Percentiles rank a stretch among this genome's conserved stretches.
phyloP scores from a whole-genome alignment of 805 yeast species.

The Suhomyces xylopsoci region DNA sequence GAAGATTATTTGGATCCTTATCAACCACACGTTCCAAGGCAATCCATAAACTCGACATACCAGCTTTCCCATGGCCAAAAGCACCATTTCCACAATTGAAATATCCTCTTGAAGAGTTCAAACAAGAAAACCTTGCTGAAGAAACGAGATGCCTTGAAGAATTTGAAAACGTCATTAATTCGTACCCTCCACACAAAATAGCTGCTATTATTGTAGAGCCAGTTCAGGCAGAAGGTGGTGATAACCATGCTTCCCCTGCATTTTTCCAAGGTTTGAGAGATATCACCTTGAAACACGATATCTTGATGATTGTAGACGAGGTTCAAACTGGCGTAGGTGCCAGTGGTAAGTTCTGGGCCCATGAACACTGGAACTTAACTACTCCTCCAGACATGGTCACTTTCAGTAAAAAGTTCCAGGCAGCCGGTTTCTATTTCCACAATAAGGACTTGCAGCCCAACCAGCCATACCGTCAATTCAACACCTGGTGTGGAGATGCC shows the following conservation, averaged over 20 bases:
- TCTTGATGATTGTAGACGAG: conserved; percentile 65
- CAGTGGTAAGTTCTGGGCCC: conserved; percentile 71
- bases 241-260: conserved; percentile 61
- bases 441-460: conserved; percentile 58
- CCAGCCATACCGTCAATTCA: conserved; percentile 65
- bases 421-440: conserved; percentile 67
- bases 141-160: conserved; percentile 46
- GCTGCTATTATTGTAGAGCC: conserved; percentile 59
- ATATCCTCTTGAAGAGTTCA: conserved; percentile 37
- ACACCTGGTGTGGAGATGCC: conserved; percentile 80
- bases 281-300: conserved; percentile 53
- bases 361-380: conserved; percentile 61
- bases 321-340: conserved; percentile 78
- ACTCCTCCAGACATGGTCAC: conserved; percentile 69
- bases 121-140: conserved; percentile 43
- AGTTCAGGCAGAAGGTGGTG: conserved; percentile 75
- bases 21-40: conserved; percentile 57
- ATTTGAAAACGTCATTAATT: conserved; percentile 38
- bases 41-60: conserved; percentile 55
- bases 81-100: conserved; percentile 45
- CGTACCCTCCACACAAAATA: conserved; percentile 38
- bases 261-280: conserved; percentile 65
- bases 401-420: conserved; percentile 69
- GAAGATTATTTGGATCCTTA: conserved; percentile 53
- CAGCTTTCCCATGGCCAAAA: conserved; percentile 59